Conservation (phyloP, 495 filamentous ascomycete genomes). For the Filosporella fistucella region DNA sequence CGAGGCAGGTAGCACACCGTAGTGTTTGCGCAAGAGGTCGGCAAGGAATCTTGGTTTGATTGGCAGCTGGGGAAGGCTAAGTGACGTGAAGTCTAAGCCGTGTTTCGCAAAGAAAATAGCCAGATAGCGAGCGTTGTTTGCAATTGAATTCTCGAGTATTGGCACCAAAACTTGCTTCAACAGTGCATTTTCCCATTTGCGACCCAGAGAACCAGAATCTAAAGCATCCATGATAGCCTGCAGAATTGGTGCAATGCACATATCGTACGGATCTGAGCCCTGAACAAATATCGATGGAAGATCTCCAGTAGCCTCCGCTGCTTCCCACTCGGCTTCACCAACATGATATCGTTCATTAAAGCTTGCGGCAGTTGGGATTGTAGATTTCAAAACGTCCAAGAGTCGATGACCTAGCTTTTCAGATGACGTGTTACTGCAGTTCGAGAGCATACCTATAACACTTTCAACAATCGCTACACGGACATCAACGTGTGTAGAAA, state of each 20-base stretch:
- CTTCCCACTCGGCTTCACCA: neutral
- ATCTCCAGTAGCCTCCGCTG: neutral
- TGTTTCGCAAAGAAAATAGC: slow-evolving; percentile 1
- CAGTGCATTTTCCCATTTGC: neutral
- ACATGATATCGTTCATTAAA: neutral
- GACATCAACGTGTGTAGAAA: neutral
- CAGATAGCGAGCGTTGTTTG: neutral
- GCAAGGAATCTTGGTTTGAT: neutral
- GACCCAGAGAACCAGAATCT: neutral
- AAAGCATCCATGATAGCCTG: neutral
- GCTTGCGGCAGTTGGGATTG: neutral
- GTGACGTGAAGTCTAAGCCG: neutral
- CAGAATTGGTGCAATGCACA: neutral
- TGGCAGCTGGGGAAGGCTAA: neutral
- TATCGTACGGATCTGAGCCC: neutral
- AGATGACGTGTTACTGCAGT: neutral
- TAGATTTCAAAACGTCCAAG: neutral
- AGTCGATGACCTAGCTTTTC: neutral
- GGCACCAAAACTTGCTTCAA: neutral
- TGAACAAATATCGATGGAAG: neutral
- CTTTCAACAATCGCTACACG: neutral
- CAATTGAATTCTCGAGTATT: neutral
- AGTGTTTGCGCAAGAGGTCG: neutral
- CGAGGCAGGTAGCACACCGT: neutral
- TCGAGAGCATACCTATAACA: neutral